Percentiles rank a stretch among this genome's conserved stretches.
These are phyloP conservation scores for Zasmidium citrigriseum DNA, from an alignment of 2,329 filamentous ascomycete genomes.

Conservation along the genomic window DNA sequence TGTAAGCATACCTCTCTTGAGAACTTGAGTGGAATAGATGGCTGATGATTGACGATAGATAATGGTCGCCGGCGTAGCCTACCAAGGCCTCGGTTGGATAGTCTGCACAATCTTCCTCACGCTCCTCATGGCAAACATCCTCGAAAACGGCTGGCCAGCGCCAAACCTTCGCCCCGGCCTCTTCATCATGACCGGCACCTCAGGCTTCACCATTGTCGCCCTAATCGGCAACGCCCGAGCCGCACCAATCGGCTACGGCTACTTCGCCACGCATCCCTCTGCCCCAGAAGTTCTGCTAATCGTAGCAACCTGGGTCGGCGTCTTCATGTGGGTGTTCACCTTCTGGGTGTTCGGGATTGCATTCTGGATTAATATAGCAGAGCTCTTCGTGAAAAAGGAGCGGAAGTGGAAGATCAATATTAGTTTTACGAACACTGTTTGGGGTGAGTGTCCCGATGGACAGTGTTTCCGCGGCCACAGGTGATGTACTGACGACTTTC, in stretches of 20 bases:
- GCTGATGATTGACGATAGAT: conserved; percentile 30
- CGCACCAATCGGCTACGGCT: conserved; percentile 23
- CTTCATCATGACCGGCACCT: conserved; percentile 54
- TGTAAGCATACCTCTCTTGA: neutral
- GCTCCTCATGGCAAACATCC: conserved; percentile 43
- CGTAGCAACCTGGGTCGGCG: conserved; percentile 32
- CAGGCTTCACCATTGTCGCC: conserved; percentile 28
- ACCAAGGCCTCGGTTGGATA: conserved; percentile 50
- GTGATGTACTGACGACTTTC: conserved; percentile 48
- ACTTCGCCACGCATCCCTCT: conserved; percentile 27
- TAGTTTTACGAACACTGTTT: conserved; percentile 19
- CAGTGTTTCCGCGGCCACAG: no score
- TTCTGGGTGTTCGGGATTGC: conserved; percentile 45
- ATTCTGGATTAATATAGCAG: conserved; percentile 16
- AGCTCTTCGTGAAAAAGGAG: conserved; percentile 10
- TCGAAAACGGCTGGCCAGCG: conserved; percentile 46
- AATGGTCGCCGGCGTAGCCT: conserved; percentile 45
- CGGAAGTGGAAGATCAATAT: conserved; percentile 16
- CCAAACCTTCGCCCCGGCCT: conserved; percentile 45
- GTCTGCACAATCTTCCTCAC: conserved; percentile 42
- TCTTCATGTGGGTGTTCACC: conserved; percentile 53
- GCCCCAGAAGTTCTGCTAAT: conserved; percentile 25
- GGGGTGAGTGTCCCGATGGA: conserved; percentile 11
- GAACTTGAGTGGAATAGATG: neutral
- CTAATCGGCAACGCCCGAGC: conserved; percentile 28